Percentiles rank a stretch among this genome's conserved stretches.
These are phyloP conservation scores for Metschnikowia shivogae DNA, from an alignment of 805 yeast genomes.

Conservation along the genomic window DNA sequence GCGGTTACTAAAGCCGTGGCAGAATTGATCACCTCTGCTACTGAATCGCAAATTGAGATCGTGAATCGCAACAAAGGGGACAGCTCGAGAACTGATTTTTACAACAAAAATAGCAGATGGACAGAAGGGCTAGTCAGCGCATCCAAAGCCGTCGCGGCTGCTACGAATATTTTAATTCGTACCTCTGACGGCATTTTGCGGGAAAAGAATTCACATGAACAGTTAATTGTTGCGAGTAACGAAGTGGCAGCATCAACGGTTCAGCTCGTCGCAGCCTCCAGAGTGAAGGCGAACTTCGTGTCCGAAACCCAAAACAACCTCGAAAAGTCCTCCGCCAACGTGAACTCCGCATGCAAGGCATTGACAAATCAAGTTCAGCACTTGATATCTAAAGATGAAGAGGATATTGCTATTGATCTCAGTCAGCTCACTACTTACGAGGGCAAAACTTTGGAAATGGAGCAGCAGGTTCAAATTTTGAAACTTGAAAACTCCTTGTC, in stretches of 20 bases:
- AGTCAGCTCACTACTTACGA: conserved; percentile 68
- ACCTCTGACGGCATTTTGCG: conserved; percentile 83
- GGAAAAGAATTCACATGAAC: conserved; percentile 65
- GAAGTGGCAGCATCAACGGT: conserved; percentile 92
- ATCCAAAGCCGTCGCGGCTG: conserved; percentile 77
- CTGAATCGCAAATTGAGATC: conserved; percentile 78
- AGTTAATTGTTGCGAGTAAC: conserved; percentile 83
- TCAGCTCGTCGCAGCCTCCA: conserved; percentile 85
- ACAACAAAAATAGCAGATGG: conserved; percentile 87
- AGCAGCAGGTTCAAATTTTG: conserved; percentile 85
- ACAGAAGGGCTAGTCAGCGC: conserved; percentile 91
- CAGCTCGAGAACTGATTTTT: conserved; percentile 65
- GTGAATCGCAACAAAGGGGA: conserved; percentile 66
- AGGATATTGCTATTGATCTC: conserved; percentile 52
- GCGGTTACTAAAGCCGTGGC: conserved; percentile 78
- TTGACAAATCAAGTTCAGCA: conserved; percentile 68
- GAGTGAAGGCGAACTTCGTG: conserved; percentile 75
- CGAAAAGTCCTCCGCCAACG: conserved; percentile 65
- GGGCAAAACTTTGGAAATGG: conserved; percentile 84
- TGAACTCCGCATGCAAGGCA: conserved; percentile 69
- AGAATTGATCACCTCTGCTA: conserved; percentile 66
- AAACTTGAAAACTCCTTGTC: conserved; percentile 71
- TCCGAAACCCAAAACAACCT: conserved; percentile 73
- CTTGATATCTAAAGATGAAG: conserved; percentile 39
- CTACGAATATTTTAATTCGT: conserved; percentile 75